Conservation (phyloP, 2,329 filamentous ascomycete genomes). For the Trichothecium roseum region DNA sequence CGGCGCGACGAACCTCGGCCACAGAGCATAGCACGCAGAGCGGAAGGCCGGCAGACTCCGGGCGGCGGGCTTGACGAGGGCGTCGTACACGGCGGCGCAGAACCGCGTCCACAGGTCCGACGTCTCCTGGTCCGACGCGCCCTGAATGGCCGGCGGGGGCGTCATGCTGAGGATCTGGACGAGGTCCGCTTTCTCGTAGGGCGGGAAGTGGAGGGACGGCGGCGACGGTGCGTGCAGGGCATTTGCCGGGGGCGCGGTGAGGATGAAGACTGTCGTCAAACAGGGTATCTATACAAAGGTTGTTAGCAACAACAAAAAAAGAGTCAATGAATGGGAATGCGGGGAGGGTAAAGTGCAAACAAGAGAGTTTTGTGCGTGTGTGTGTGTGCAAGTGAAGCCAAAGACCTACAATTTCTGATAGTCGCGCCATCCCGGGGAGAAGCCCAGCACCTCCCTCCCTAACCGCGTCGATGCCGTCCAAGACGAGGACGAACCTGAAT, state of each 20-base stretch:
- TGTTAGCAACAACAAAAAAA: slow-evolving; percentile 5
- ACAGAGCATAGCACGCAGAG: slow-evolving; percentile 62
- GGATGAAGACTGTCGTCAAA: slow-evolving; percentile 67
- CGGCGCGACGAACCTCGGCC: slow-evolving; percentile 76
- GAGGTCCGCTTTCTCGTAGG: slow-evolving; percentile 74
- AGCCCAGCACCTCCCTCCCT: slow-evolving; percentile 70
- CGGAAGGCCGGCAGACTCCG: slow-evolving; percentile 67
- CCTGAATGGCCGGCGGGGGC: slow-evolving; percentile 33
- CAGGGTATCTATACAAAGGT: slow-evolving; percentile 55
- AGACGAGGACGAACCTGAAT: slow-evolving; percentile 66
- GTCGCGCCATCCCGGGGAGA: slow-evolving; percentile 66
- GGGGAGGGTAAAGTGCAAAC: slow-evolving; percentile 5
- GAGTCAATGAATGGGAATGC: too few species aligned
- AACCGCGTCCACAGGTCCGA: slow-evolving; percentile 71
- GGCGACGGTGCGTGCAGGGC: slow-evolving; percentile 60
- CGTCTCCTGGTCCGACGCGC: slow-evolving; percentile 44
- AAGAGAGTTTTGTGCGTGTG: too few species aligned
- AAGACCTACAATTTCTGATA: slow-evolving; percentile 66
- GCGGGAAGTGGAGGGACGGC: slow-evolving; percentile 71
- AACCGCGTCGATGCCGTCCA: slow-evolving; percentile 81
- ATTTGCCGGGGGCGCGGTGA: slow-evolving; percentile 59
- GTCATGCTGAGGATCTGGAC: slow-evolving; percentile 61
- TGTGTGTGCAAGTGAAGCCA: too few species aligned
- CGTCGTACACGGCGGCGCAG: slow-evolving; percentile 75
- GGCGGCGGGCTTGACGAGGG: slow-evolving; percentile 68